phyloP scores from a whole-genome alignment of 805 yeast species.

The Yarrowia sp. region DNA sequence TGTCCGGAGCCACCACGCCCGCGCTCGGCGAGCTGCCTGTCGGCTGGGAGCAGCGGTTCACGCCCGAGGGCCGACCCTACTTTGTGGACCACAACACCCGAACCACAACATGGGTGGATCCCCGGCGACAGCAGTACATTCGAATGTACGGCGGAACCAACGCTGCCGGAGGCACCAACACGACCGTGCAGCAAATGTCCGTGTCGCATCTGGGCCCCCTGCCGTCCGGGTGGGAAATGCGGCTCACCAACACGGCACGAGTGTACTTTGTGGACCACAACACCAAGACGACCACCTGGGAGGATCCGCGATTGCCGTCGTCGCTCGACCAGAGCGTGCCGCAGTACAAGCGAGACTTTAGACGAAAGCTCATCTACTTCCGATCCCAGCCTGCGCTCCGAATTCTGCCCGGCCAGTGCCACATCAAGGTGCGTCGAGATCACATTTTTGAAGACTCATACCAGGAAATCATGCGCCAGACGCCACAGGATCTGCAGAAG shows the following conservation, averaged over 20 bases:
- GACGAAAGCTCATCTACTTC: constrained; percentile 96
- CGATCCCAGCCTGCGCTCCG: constrained; percentile 97
- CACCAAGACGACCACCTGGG: constrained; percentile 99
- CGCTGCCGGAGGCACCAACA: constrained; percentile 59
- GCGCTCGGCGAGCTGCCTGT: constrained; percentile 94
- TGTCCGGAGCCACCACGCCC: constrained; percentile 81
- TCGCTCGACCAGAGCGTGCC: constrained; percentile 98
- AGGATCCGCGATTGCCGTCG: constrained; percentile 97
- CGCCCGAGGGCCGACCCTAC: constrained; percentile 97
- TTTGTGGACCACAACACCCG: constrained; percentile 99
- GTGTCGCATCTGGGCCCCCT: constrained; percentile 96
- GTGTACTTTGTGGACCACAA: constrained; percentile 98
- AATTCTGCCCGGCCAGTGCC: constrained; percentile 97
- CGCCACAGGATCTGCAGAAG: constrained; percentile 97
- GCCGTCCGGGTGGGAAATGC: constrained; percentile 99
- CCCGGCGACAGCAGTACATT: constrained; percentile 97
- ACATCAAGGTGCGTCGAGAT: constrained; percentile 94
- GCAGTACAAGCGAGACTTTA: constrained; percentile 97
- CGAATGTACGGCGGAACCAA: constrained; percentile 77
- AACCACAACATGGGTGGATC: constrained; percentile 99
- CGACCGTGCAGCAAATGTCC: constrained; percentile 96
- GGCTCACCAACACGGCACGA: constrained; percentile 96
- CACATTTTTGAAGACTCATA: constrained; percentile 96
- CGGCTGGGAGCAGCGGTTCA: constrained; percentile 98
- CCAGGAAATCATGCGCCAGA: constrained; percentile 98